Base-by-base conservation (phyloP, 208 protist genomes). In the Leishmania tarentolae region DNA sequence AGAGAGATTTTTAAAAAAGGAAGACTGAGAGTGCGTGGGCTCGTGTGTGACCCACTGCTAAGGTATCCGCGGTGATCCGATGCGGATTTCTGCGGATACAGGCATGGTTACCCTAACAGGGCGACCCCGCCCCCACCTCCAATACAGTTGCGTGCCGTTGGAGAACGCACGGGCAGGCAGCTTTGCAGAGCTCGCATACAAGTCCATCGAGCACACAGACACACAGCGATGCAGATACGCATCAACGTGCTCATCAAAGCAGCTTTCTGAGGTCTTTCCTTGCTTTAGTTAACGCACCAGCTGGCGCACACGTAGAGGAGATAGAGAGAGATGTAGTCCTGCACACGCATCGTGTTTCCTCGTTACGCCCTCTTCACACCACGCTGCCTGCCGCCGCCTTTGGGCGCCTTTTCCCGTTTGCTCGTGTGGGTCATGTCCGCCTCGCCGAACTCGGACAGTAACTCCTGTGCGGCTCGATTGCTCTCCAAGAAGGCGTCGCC, bases 381-480 rank as follows among this genome's bases (percentile, higher is more conserved):
- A 61, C 78, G 72, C 28, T 76, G 72, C 6, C 28, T 37, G 31
- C 47, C 66, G 37, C 42, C 61, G n/a, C 57, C 40, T 15, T 82
- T 86, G 44, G 28, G 52, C 3, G 53, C 7, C 11, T 66, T 75
- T 28, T 42, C 37, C 46, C 70, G 80, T 15, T 75, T 65, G 37
- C 59, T 52, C 40, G 73, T 74, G 73, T 83, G 85, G 57, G 77
- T 85, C 81, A 82, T 47, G 37, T 89, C 83, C 11, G 31, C 44
- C 69, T 88, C 86, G 42, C 82, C 90, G 37, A 86, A 86, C 86
- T 95, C 90, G 31, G 83, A 89, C 56, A 94, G 78, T 15, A 95
- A 81, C 87, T 95, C 85, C 61, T 78, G 75, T 42, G 88, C 85
- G 11, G 82, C 88, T 31, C 83, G 74, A 53, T 87, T 85, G 79